A percentile compares a stretch with the other conserved stretches of the same genome.
Conservation (phyloP, 257 asterid species). For the Vinca minor region DNA sequence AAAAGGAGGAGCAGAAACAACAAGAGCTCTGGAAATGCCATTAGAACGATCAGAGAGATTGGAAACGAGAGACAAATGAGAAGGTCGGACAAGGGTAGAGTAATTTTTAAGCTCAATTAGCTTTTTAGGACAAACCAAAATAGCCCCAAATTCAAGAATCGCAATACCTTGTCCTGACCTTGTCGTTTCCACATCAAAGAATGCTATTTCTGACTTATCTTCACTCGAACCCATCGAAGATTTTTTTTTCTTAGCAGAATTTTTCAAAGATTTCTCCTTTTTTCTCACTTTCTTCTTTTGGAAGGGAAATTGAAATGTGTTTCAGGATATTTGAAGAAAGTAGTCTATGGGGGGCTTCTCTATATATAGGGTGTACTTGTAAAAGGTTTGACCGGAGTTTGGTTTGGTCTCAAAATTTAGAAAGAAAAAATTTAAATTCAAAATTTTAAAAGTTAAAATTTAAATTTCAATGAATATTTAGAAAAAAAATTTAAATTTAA, state of each 20-base stretch:
- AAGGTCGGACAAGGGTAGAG: constrained; percentile 73
- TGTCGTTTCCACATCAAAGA: constrained; percentile 86
- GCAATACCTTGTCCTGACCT: constrained; percentile 64
- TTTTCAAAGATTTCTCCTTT: too few species aligned
- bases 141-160: constrained; percentile 79
- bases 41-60: constrained; percentile 72
- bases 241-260: neutral
- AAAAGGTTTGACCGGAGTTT: too few species aligned
- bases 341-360: too few species aligned
- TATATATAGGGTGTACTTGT: too few species aligned
- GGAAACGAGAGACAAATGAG: constrained; percentile 54
- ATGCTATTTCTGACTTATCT: constrained; percentile 70
- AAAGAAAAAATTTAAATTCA: too few species aligned
- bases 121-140: constrained; percentile 87
- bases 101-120: constrained; percentile 66
- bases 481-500: too few species aligned
- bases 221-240: constrained; percentile 22
- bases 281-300: too few species aligned
- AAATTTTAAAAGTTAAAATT: too few species aligned
- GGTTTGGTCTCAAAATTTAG: too few species aligned
- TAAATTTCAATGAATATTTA: too few species aligned
- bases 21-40: constrained; percentile 61
- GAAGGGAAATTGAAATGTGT: too few species aligned
- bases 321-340: too few species aligned
- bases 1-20: constrained; percentile 64